Evolutionary conservation across 345 rosid species (phyloP), one percentile per base, ranked within the genome.

Genomic region (Citrus mangshanensis): DNA sequence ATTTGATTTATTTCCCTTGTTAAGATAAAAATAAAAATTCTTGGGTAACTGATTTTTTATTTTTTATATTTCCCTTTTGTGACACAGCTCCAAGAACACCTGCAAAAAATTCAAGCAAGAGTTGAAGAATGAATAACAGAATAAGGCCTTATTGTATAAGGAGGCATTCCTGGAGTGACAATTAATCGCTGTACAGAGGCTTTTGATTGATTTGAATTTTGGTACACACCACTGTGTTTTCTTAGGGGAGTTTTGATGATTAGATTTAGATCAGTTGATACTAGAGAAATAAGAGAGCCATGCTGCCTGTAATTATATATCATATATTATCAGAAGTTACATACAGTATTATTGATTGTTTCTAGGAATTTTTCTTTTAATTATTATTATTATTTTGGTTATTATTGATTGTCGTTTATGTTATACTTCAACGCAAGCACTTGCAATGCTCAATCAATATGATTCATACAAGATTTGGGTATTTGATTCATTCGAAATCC

Each of bases 31-130:
- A 46, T 8, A 10, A 25, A 19, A 9, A 12, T 27, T 63, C 18
- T 28, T 64, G 24, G 5, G 21, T 10, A 16, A 34, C 3, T 22
- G n/a, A 13, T 37, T 8, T 38, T 75, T 40, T 9, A 8, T 37
- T 37, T 10, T 6, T 5, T 5, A 27, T 54, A 1, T 8, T 34
- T 30, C 28, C 27, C 24, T 51, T 46, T 28, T 21, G 18, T 64
- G 58, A 49, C 73, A 55, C 84, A 82, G 89, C 73, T 76, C 85
- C 87, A 62, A 82, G 82, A 56, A 84, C 88, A 32, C 75, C 82
- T 68, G 55, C 85, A 63, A 79, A 68, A 56, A 79, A 80, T 78
- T 77, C 85, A 34, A 87, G 88, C 70, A 79, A 85, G 54, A 76
- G 83, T 76, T 74, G 71, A 64, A 73, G 68, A 58, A 72, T 54